A percentile compares a stretch with the other conserved stretches of the same genome.
These are phyloP conservation scores for Hirschioporus abietinus DNA, from an alignment of 768 basidiomycete genomes.

Conservation along the genomic window DNA sequence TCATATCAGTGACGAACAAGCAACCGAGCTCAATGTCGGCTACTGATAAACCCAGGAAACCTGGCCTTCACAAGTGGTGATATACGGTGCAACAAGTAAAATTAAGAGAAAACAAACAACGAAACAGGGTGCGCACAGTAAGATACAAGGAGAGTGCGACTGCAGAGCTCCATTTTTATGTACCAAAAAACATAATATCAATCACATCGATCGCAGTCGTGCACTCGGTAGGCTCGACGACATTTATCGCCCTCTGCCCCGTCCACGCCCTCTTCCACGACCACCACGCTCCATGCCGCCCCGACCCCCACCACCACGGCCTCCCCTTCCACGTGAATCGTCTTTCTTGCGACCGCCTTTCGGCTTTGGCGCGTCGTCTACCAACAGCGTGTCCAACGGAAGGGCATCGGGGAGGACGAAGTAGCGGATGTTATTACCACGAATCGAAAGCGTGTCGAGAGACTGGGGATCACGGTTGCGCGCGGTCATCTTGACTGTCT, in stretches of 20 bases:
- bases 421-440: constrained; percentile 96
- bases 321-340: constrained; percentile 56
- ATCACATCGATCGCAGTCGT: not conserved
- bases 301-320: constrained; percentile 37
- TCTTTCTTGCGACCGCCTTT: constrained; percentile 86
- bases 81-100: not conserved
- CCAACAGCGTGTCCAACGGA: constrained; percentile 91
- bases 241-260: constrained; percentile 34
- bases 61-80: not conserved
- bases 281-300: constrained; percentile 49
- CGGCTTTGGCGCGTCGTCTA: constrained; percentile 97
- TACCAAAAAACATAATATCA: not conserved
- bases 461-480: constrained; percentile 83
- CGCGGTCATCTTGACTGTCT: constrained; percentile 95
- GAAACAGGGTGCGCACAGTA: not conserved
- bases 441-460: constrained; percentile 88
- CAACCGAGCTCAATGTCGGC: not conserved
- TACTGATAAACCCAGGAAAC: not conserved
- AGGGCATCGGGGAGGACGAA: constrained; percentile 97
- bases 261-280: constrained; percentile 50
- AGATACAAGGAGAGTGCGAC: not conserved
- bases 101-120: not conserved
- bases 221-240: not conserved
- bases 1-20: not conserved
- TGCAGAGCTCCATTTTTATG: not conserved